A percentile compares a stretch with the other conserved stretches of the same genome.
phyloP scores from a whole-genome alignment of 2,329 filamentous ascomycete species.

The Raffaelea arxii region DNA sequence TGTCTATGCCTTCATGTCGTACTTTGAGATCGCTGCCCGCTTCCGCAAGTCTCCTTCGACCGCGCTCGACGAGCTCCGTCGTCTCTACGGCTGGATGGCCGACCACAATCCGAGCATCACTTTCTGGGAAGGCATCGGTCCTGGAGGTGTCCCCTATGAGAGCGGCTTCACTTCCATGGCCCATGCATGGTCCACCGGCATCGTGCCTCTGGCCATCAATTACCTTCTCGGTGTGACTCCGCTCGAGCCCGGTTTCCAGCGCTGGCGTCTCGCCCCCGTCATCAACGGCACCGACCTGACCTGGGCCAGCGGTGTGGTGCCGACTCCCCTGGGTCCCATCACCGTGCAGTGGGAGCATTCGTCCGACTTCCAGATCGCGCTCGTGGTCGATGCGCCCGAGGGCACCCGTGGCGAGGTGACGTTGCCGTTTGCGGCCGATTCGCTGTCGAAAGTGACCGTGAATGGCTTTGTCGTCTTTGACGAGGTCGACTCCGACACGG shows the following conservation, averaged over 20 bases:
- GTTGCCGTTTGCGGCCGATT: constrained; percentile 12
- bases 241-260: constrained; percentile 30
- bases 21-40: constrained; percentile 41
- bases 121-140: constrained; percentile 41
- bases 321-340: constrained; percentile 29
- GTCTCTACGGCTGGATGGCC: constrained; percentile 42
- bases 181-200: constrained; percentile 41
- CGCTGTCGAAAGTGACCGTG: constrained; percentile 6
- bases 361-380: constrained; percentile 8
- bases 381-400: constrained; percentile 22
- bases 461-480: constrained; percentile 13
- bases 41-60: constrained; percentile 19
- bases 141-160: constrained; percentile 31
- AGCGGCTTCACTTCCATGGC: constrained; percentile 36
- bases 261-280: constrained; percentile 29
- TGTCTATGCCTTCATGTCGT: constrained; percentile 43
- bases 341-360: constrained; percentile 26
- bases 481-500: constrained; percentile 18
- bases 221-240: constrained; percentile 38
- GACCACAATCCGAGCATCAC: constrained; percentile 34
- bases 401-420: constrained; percentile 19
- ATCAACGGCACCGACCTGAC: constrained; percentile 22
- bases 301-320: constrained; percentile 34
- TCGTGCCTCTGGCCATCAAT: constrained; percentile 35
- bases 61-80: constrained; percentile 31